Evolutionary conservation across 345 rosid genomes (phyloP).

Genomic region (Punica granatum): DNA sequence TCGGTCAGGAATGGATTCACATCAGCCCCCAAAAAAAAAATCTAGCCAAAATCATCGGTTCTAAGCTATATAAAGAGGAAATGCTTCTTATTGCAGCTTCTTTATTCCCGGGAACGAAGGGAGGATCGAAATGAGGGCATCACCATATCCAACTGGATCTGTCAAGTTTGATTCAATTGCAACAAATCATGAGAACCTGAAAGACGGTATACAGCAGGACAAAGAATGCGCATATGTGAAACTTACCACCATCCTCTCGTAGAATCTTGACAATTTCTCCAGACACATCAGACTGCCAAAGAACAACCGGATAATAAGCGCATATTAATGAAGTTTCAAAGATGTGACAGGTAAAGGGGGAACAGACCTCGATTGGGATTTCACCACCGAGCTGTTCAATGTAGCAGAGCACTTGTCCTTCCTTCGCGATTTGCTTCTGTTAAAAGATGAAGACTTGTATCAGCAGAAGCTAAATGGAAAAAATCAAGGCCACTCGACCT

Average conservation of each 20-base stretch:
- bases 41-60: not conserved
- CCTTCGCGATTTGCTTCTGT: slow-evolving; percentile 84
- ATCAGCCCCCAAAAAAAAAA: no score
- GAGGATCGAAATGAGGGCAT: slow-evolving; percentile 71
- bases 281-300: slow-evolving; percentile 63
- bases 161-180: slow-evolving; percentile 17
- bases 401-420: slow-evolving; percentile 84
- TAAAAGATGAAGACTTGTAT: slow-evolving; percentile 12
- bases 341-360: not conserved
- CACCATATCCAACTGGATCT: slow-evolving; percentile 88
- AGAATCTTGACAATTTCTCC: slow-evolving; percentile 79
- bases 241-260: slow-evolving; percentile 71
- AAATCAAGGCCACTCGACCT: not conserved
- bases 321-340: not conserved
- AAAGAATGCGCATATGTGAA: slow-evolving; percentile 1
- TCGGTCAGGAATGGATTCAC: not conserved
- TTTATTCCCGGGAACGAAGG: slow-evolving; percentile 91
- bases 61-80: not conserved
- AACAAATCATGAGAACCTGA: slow-evolving; percentile 4
- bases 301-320: not conserved
- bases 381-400: slow-evolving; percentile 83
- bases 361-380: slow-evolving; percentile 61
- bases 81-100: slow-evolving; percentile 54
- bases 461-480: slow-evolving; percentile 8
- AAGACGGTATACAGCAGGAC: not conserved